A percentile compares a stretch with the other conserved stretches of the same genome.
phyloP scores from a whole-genome alignment of 768 basidiomycete genomes.

The Suillus americanus region DNA sequence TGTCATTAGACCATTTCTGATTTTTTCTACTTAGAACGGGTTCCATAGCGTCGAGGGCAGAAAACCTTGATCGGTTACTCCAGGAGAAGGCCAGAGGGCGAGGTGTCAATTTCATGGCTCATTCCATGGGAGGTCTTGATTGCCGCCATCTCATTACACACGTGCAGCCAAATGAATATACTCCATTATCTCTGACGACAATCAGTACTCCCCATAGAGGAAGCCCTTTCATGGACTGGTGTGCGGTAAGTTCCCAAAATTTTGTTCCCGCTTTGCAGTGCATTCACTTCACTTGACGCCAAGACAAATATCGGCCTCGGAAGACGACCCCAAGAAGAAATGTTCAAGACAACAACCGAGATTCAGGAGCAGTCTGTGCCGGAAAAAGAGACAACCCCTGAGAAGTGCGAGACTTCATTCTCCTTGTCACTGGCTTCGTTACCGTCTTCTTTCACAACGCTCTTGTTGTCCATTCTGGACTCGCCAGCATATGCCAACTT shows the following conservation, averaged over 20 bases:
- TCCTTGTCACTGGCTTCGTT: conserved; percentile 60
- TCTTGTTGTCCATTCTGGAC: conserved; percentile 87
- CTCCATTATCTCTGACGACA: conserved; percentile 83
- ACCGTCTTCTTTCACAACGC: conserved; percentile 82
- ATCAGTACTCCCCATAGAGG: conserved; percentile 94
- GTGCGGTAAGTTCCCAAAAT: conserved; percentile 56
- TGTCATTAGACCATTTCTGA: not conserved
- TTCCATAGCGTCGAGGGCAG: conserved; percentile 79
- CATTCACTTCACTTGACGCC: conserved; percentile 11
- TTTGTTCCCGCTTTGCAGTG: conserved; percentile 6
- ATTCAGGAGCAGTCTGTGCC: not conserved
- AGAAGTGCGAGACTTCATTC: conserved; percentile 33
- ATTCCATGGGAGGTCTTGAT: conserved; percentile 98
- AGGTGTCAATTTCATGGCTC: conserved; percentile 90
- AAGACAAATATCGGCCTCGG: conserved; percentile 94
- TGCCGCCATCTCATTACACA: conserved; percentile 90
- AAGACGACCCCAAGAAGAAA: conserved; percentile 39
- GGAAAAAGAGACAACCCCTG: conserved; percentile 4
- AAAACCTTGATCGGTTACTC: conserved; percentile 72
- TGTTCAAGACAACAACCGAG: conserved; percentile 5
- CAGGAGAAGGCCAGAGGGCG: conserved; percentile 64
- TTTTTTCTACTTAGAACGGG: conserved; percentile 63
- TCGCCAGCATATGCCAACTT: conserved; percentile 96
- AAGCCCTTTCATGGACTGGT: conserved; percentile 99
- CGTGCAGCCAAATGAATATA: conserved; percentile 78